Base-by-base conservation (phyloP, 2,329 filamentous ascomycete species). In the Neobulgaria alba region DNA sequence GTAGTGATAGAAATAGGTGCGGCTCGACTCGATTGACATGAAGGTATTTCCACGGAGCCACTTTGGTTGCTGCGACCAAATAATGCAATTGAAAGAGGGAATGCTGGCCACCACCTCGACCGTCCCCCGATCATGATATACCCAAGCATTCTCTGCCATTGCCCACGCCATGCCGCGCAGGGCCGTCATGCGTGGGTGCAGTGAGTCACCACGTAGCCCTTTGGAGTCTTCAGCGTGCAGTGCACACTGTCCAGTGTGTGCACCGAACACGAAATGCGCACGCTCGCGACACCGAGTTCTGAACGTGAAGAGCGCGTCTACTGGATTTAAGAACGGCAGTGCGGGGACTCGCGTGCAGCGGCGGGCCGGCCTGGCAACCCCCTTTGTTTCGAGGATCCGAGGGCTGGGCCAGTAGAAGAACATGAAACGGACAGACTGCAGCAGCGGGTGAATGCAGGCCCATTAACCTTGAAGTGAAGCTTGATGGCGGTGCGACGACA, bases 221-320 rank as follows among this genome's bases (percentile, higher is more conserved):
- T 26, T 26, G 12, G 12, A 26, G 23, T 26, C 23, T 7, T 12
- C 30, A 18, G 20, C 14, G 15, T 43, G 37, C 42, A 42, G 32
- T 38, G 29, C 33, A 38, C 26, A 33, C 29, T 36, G 41, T 19
- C 47, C 37, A 52, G n/a, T n/a, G n/a, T n/a, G n/a, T n/a, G n/a
- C n/a, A n/a, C n/a, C n/a, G n/a, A 55, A 53, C 53, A 49, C 54
- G 52, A 54, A 53, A 51, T 35, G 48, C 42, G 34, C 54, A 50
- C 54, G 51, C 48, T 49, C 48, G 46, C 38, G 47, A 43, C 36
- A 21, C 89, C 88, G 39, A 95, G 33, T 21, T 17, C 33, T 26
- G 30, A 32, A 23, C 45, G 42, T 39, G 39, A 32, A 21, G 33
- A 40, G 30, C 47, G 52, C 52, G 49, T 52, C 49, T 50, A 55